Base-by-base conservation (phyloP, 2,329 filamentous ascomycete genomes). In the Dothidotthia symphoricarpi region DNA sequence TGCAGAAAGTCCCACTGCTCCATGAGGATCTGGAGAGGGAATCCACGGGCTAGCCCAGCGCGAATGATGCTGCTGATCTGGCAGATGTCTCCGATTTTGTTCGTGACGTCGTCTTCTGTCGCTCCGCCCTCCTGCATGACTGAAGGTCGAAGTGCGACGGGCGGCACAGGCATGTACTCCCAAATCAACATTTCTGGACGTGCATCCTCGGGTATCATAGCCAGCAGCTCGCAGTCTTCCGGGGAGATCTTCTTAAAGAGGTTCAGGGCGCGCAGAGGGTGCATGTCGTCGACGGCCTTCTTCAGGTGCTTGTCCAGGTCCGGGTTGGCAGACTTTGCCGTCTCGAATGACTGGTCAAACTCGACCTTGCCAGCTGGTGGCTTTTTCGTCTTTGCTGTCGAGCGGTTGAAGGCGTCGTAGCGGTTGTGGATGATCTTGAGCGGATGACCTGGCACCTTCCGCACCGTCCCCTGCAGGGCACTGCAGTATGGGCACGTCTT, bases 1-100 rank as follows among this genome's bases (percentile, higher is more conserved):
- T 97, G 91, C 44, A 98, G 73, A 58, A 91, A 97, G 61, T 98
- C 93, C 93, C 93, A 98, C 56, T 95, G 89, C 64, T 98, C 93
- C 83, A 97, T 94, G 39, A 97, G 86, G 1, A 88, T 94, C 50
- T 86, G 81, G 2, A 98, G 78, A 0, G 88, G 82, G 11, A 90
- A 86, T 8, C 91, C 91, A 52, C 88, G 89, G 44, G 85, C 77
- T 12, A 97, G 68, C 0, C 88, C 88, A 15, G 87, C 85, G 33
- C 86, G 83, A 47, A 98, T 88, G 54, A 94, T 81, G 37, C 86
- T 85, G 60, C 90, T 95, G 48, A 94, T 88, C 57, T 94, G 88
- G 8, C 96, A 85, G 49, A 98, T 97, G 62, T 98, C 91, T 19
- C 89, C 86, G n/a, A 98, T 78, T 64, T 97, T 96, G 36, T 91